These are phyloP conservation scores for Fusarium coffeatum DNA, from an alignment of 2,329 filamentous ascomycete genomes.

Conservation along the genomic window DNA sequence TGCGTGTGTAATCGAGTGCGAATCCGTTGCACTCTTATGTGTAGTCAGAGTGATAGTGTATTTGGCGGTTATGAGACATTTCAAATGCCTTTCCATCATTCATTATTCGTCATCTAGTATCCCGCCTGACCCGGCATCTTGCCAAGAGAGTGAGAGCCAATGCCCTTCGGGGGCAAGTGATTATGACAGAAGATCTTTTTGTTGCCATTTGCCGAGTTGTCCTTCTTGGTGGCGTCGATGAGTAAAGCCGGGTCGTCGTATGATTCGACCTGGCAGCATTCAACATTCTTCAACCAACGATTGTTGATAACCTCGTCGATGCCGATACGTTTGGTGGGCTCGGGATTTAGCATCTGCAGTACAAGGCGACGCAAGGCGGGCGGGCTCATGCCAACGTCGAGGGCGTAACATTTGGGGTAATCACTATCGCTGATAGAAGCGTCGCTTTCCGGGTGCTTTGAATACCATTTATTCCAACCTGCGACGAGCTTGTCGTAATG, in stretches of 20 bases:
- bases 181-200: conserved; percentile 70
- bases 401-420: conserved; percentile 72
- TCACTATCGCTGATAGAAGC: conserved; percentile 64
- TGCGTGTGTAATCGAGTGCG: conserved; percentile 15
- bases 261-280: conserved; percentile 81
- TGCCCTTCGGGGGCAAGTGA: conserved; percentile 63
- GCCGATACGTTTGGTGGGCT: conserved; percentile 76
- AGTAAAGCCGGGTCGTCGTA: conserved; percentile 71
- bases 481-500: conserved; percentile 73
- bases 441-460: conserved; percentile 59
- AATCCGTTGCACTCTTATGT: conserved; percentile 7
- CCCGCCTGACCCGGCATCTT: conserved; percentile 68
- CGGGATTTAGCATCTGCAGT: conserved; percentile 84
- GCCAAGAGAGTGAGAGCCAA: conserved; percentile 61
- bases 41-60: conserved; percentile 12
- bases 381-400: conserved; percentile 74
- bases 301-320: conserved; percentile 76
- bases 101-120: conserved; percentile 55
- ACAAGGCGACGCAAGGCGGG: conserved; percentile 76
- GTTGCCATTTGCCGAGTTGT: conserved; percentile 55
- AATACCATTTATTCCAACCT: conserved; percentile 77
- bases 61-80: conserved; percentile 15
- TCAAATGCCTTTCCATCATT: conserved; percentile 31
- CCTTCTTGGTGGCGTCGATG: conserved; percentile 72
- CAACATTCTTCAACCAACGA: conserved; percentile 78